phyloP scores from a whole-genome alignment of 768 basidiomycete species.

The Lactarius indigo region DNA sequence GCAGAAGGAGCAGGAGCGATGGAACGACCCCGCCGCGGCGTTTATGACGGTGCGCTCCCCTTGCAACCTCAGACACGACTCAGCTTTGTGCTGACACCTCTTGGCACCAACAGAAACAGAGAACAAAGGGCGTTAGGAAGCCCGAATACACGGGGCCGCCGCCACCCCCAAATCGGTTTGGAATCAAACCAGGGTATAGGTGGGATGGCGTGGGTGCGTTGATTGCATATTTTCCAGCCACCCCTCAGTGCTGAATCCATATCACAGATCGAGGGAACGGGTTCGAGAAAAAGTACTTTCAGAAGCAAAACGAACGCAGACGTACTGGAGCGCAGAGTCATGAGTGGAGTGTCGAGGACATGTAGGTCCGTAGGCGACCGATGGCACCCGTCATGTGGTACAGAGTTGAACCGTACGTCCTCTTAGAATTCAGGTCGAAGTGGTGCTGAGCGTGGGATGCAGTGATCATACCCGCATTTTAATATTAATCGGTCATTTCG shows the following conservation, averaged over 20 bases:
- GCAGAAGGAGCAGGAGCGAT: constrained; percentile 72
- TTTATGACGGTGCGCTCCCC: constrained; percentile 73
- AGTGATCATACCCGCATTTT: neutral
- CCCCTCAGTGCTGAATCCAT: constrained; percentile 4
- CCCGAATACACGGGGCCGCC: constrained; percentile 87
- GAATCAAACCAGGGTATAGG: constrained; percentile 90
- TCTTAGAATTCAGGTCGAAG: neutral
- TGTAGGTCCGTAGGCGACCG: constrained; percentile 46
- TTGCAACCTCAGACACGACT: neutral
- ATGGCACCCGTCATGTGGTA: neutral
- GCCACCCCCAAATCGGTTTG: constrained; percentile 92
- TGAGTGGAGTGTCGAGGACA: constrained; percentile 88
- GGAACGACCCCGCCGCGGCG: constrained; percentile 97
- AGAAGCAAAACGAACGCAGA: constrained; percentile 71
- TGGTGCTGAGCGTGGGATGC: neutral
- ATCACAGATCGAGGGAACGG: constrained; percentile 81
- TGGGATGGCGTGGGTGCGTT: constrained; percentile 96
- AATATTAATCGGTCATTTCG: neutral
- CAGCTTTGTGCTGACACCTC: neutral
- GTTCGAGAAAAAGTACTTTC: constrained; percentile 91
- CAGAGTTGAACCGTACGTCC: constrained; percentile 1
- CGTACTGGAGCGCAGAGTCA: constrained; percentile 71
- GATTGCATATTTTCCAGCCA: neutral
- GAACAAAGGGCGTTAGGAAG: constrained; percentile 66
- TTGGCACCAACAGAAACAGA: constrained; percentile 56